Evolutionary conservation across 306 rosid species (phyloP).

Genomic region (Lathyrus sativus): DNA sequence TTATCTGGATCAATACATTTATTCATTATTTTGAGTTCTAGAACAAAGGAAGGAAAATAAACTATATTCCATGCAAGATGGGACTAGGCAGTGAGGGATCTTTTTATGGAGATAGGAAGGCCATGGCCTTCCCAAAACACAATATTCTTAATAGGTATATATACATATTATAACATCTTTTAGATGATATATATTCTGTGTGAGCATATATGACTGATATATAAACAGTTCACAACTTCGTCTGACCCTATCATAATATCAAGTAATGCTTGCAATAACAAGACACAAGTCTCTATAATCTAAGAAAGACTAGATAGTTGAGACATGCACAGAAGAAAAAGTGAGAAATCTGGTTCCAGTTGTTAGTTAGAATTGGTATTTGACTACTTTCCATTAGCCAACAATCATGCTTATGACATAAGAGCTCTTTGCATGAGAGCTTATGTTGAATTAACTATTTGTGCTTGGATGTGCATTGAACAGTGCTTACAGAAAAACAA

Average conservation of each 20-base stretch:
- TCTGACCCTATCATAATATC: background rate
- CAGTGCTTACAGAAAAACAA: too few relatives aligned
- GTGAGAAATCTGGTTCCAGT: background rate
- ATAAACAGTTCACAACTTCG: conserved; percentile 4
- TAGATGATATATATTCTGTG: too few relatives aligned
- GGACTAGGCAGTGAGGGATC: background rate
- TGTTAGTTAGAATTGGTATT: background rate
- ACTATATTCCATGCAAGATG: conserved; percentile 32
- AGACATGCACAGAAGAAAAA: conserved; percentile 6
- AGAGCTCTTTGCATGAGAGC: too few relatives aligned
- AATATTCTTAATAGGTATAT: too few relatives aligned
- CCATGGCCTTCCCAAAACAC: too few relatives aligned
- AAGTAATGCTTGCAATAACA: conserved; percentile 14
- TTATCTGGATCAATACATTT: conserved; percentile 2
- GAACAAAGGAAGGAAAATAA: background rate
- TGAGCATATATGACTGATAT: too few relatives aligned
- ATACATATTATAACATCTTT: too few relatives aligned
- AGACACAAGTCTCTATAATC: background rate
- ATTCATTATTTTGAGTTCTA: background rate
- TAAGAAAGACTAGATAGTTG: background rate
- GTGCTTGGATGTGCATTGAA: too few relatives aligned
- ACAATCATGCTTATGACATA: background rate
- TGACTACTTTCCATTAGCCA: background rate
- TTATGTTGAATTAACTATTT: too few relatives aligned
- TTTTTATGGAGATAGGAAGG: too few relatives aligned